Base-by-base conservation (phyloP, 2,329 filamentous ascomycete species). In the Stagonosporopsis vannaccii region DNA sequence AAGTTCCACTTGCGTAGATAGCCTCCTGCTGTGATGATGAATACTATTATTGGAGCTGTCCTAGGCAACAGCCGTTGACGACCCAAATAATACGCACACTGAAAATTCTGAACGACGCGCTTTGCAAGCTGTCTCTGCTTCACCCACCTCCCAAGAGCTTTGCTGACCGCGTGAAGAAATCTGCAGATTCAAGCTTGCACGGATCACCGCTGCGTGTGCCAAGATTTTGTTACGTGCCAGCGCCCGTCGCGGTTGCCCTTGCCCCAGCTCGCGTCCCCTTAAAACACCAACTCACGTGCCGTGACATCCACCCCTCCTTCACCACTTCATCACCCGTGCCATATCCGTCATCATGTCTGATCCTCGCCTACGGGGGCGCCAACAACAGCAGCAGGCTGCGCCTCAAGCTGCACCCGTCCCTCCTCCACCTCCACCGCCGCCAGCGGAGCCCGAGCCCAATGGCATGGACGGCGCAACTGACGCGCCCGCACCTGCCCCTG, bases 21-120 rank as follows among this genome's bases (percentile, higher is more conserved):
- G 42, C 56, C 42, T 40, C 45, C 44, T 41, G 58, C 50, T 63
- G 62, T 69, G 56, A 79, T 85, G 85, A 87, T 87, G 85, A 87
- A 73, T 70, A 67, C 69, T 73, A 72, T 72, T 89, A 90, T 90
- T 91, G 88, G 88, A 91, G 88, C 88, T 90, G 87, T 91, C 88
- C 87, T 84, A 84, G 66, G 63, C 65, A 56, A 43, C 80, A 75
- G 75, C 73, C 75, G 68, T 65, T 74, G 69, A 75, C 70, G 87
- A 90, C 80, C 65, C 54, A 83, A 79, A 63, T 64, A 65, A 70
- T 73, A 67, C 73, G 72, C 65, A 70, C 73, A 74, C 72, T 74
- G 69, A 84, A 78, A 72, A 75, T 74, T 71, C 67, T 75, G 72
- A 73, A 66, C 60, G 59, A 60, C 66, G 56, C 59, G 56, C 56